A percentile compares a stretch with the other conserved stretches of the same genome.
Evolutionary conservation across 2,329 filamentous ascomycete species (phyloP).

Genomic region (Epichloe amarillans): DNA sequence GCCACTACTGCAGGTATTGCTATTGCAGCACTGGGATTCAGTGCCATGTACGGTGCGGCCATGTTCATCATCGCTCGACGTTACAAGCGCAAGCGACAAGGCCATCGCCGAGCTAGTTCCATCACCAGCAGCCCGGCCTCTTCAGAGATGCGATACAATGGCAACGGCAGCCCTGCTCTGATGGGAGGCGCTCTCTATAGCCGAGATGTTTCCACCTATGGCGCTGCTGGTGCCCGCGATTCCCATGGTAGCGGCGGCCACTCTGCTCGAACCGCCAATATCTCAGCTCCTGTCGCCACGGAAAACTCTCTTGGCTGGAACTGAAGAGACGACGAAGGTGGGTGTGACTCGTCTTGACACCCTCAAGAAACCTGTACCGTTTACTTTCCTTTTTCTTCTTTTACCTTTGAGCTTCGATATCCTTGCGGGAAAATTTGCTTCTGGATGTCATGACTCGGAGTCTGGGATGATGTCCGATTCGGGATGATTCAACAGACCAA

Average conservation of each 20-base stretch:
- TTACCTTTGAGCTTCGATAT: conserved; percentile 16
- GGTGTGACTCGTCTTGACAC: not conserved
- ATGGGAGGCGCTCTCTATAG: conserved; percentile 58
- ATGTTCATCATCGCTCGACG: conserved; percentile 89
- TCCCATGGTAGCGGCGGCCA: conserved; percentile 54
- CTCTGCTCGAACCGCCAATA: conserved; percentile 47
- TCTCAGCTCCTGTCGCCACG: conserved; percentile 80
- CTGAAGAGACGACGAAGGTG: conserved; percentile 26
- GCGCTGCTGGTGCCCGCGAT: conserved; percentile 34
- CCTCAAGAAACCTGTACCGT: conserved; percentile 8
- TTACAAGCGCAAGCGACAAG: conserved; percentile 74
- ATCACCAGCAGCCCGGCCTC: conserved; percentile 36
- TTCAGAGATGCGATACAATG: conserved; percentile 40
- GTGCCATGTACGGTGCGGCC: conserved; percentile 77
- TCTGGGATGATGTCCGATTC: not conserved
- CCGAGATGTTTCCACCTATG: conserved; percentile 42
- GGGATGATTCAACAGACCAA: not conserved
- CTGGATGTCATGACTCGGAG: conserved; percentile 1
- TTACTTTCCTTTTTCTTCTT: conserved; percentile 11
- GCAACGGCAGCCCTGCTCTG: conserved; percentile 40
- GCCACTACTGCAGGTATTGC: conserved; percentile 58
- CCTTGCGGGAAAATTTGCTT: conserved; percentile 15
- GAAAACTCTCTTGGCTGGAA: conserved; percentile 97
- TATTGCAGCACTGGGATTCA: conserved; percentile 62
- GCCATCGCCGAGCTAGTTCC: conserved; percentile 66